Conservation (phyloP, 257 asterid genomes). For the Rehmannia glutinosa region DNA sequence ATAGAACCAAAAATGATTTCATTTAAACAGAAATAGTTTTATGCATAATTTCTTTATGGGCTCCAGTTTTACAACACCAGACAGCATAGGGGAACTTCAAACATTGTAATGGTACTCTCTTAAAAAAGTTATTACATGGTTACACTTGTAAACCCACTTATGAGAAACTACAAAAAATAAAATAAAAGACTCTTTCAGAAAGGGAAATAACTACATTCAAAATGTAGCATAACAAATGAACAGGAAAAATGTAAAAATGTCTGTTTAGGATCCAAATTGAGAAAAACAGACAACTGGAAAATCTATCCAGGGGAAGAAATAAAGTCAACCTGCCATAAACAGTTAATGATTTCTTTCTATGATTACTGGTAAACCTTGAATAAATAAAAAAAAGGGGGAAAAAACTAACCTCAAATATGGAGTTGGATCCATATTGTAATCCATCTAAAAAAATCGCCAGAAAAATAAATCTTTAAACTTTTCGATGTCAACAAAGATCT, state of each 20-base stretch:
- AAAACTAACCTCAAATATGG: conserved; percentile 58
- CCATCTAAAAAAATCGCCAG: conserved; percentile 26
- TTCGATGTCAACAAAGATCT: conserved; percentile 2
- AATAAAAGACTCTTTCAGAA: neutral
- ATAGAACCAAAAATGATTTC: neutral
- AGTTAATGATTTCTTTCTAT: neutral
- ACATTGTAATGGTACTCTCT: too few relatives aligned
- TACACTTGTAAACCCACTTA: too few relatives aligned
- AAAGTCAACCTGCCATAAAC: conserved; percentile 10
- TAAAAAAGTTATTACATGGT: too few relatives aligned
- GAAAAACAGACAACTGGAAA: too few relatives aligned
- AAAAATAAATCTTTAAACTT: conserved; percentile 8
- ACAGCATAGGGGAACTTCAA: too few relatives aligned
- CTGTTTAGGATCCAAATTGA: too few relatives aligned
- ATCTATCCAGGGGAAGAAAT: too few relatives aligned
- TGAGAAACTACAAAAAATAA: neutral
- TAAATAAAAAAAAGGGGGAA: neutral
- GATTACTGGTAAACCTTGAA: neutral
- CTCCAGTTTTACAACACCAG: too few relatives aligned
- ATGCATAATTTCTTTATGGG: too few relatives aligned
- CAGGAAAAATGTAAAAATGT: neutral
- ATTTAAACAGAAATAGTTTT: neutral
- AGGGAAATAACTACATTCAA: neutral
- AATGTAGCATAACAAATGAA: neutral
- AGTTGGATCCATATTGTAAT: conserved; percentile 43